Percentiles rank a stretch among this genome's conserved stretches.
Evolutionary conservation across 257 asterid genomes (phyloP).

Genomic region (Nicotiana knightiana): DNA sequence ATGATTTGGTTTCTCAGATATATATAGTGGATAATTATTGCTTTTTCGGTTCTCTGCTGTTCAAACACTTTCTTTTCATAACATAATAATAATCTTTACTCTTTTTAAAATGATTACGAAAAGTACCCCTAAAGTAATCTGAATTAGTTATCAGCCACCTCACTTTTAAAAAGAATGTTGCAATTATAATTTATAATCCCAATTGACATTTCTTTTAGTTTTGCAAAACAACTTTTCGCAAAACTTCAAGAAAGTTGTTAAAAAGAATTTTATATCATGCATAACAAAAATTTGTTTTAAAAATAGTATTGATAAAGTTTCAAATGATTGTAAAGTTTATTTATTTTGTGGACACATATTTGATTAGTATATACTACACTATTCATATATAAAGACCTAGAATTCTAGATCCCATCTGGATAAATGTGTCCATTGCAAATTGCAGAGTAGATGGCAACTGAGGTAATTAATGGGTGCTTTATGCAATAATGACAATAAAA

Average conservation of each 20-base stretch:
- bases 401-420: background rate
- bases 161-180: background rate
- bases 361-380: too few relatives aligned
- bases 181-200: background rate
- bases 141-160: background rate
- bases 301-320: too few relatives aligned
- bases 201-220: background rate
- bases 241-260: too few relatives aligned
- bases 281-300: too few relatives aligned
- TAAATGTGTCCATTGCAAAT: background rate
- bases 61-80: background rate
- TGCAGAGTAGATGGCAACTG: background rate
- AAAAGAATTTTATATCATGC: background rate
- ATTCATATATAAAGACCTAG: background rate
- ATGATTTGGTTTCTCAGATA: background rate
- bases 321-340: too few relatives aligned
- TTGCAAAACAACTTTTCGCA: background rate
- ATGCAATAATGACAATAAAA: background rate
- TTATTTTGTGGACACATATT: too few relatives aligned
- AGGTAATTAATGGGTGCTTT: background rate
- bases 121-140: background rate
- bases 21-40: background rate
- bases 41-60: background rate
- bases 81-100: background rate
- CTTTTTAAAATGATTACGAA: background rate